A percentile compares a stretch with the other conserved stretches of the same genome.
These are phyloP conservation scores for Psilocybe sp. DNA, from an alignment of 768 basidiomycete genomes.

Conservation along the genomic window DNA sequence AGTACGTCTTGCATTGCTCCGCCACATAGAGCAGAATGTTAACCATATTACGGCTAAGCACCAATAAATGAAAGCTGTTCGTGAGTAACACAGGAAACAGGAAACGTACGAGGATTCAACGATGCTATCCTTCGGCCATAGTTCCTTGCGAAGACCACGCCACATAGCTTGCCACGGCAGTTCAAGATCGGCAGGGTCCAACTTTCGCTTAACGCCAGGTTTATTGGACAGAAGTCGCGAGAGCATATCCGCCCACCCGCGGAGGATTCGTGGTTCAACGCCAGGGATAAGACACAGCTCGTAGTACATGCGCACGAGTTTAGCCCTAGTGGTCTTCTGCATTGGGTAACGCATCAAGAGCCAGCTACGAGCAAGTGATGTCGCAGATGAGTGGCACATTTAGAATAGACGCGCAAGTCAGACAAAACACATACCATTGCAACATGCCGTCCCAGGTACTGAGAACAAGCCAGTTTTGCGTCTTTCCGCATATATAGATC, in stretches of 20 bases:
- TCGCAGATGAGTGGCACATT: slow-evolving; percentile 1
- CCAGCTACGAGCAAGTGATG: slow-evolving; percentile 50
- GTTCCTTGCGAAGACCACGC: slow-evolving; percentile 67
- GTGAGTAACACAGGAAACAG: background rate
- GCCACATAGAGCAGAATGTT: slow-evolving; percentile 76
- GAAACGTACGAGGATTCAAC: slow-evolving; percentile 54
- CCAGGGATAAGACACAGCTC: slow-evolving; percentile 77
- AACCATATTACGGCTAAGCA: slow-evolving; percentile 48
- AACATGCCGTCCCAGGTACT: slow-evolving; percentile 79
- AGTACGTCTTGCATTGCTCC: slow-evolving; percentile 71
- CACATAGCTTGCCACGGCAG: slow-evolving; percentile 79
- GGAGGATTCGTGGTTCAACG: slow-evolving; percentile 65
- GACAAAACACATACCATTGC: slow-evolving; percentile 60
- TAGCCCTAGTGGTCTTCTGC: slow-evolving; percentile 62
- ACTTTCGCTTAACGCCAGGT: slow-evolving; percentile 60
- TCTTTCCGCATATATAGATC: slow-evolving; percentile 67
- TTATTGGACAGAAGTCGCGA: slow-evolving; percentile 67
- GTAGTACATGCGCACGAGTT: slow-evolving; percentile 74
- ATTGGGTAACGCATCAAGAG: slow-evolving; percentile 80
- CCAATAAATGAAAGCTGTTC: slow-evolving; percentile 22
- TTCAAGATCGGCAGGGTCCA: slow-evolving; percentile 63
- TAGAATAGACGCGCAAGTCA: slow-evolving; percentile 14
- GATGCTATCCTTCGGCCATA: slow-evolving; percentile 68
- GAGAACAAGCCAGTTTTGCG: slow-evolving; percentile 72
- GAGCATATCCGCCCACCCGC: slow-evolving; percentile 79